phyloP scores from a whole-genome alignment of 148 eudicot genomes.

The Nepenthes mirabilis region DNA sequence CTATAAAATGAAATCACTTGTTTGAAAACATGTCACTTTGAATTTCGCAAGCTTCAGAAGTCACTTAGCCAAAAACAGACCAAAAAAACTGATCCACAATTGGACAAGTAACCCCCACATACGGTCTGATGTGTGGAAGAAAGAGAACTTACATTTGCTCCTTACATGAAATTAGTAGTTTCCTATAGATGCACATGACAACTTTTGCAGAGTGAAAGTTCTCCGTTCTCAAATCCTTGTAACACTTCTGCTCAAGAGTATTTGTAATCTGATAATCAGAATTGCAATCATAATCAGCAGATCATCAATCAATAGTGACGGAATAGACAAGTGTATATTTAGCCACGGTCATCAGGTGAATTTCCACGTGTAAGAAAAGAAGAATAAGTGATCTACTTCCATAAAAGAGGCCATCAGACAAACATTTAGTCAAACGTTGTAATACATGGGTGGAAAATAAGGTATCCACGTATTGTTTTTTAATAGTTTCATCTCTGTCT shows the following conservation, averaged over 20 bases:
- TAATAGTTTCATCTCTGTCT: too few species aligned
- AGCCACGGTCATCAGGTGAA: background rate
- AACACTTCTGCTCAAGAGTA: slow-evolving; percentile 82
- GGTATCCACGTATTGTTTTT: too few species aligned
- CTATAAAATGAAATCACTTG: too few species aligned
- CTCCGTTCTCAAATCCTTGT: slow-evolving; percentile 72
- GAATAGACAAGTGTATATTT: background rate
- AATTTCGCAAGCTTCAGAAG: too few species aligned
- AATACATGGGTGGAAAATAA: too few species aligned
- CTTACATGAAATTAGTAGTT: slow-evolving; percentile 63
- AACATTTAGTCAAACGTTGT: too few species aligned
- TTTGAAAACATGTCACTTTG: too few species aligned
- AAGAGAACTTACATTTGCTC: slow-evolving; percentile 77
- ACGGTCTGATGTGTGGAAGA: background rate
- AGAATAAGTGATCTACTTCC: too few species aligned
- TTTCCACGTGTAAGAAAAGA: background rate
- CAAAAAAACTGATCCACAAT: too few species aligned
- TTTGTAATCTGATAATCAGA: slow-evolving; percentile 49
- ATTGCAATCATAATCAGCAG: slow-evolving; percentile 5
- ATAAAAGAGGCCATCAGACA: too few species aligned
- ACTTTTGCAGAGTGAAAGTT: slow-evolving; percentile 56
- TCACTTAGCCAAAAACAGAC: background rate
- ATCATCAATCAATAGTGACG: too few species aligned
- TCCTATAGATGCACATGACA: slow-evolving; percentile 72
- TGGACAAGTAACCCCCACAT: background rate